Evolutionary conservation across 768 basidiomycete genomes (phyloP), one percentile per base, ranked within the genome.

Genomic region (Kwoniella bestiolae): DNA sequence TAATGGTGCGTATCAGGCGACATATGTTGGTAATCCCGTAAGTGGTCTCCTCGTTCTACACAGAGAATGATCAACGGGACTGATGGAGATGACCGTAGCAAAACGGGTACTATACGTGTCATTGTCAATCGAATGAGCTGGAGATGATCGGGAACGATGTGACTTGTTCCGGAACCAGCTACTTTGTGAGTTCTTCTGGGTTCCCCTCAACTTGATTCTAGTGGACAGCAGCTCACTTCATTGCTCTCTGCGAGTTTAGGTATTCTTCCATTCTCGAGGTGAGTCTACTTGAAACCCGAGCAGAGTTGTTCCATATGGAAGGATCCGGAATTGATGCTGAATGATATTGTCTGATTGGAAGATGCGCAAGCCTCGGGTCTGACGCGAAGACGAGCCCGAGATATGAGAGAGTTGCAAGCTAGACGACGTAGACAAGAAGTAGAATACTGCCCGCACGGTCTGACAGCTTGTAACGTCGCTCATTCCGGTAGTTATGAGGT

Each of bases 401-500:
- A 41, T 38, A 3, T 41, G 12, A 41, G 38, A 41, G 38, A 41
- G 38, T 0, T 41, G 7, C 38, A 41, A 18, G 38, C 38, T 41
- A 41, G 38, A 14, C 12, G 38, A 16, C 18, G 12, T 4, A 5
- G 11, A 18, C 38, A 18, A 4, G 38, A 41, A 18, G 18, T 41
- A 16, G 38, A 41, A 18, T 41, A 41, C 18, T 41, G 38, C 18
- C 38, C 38, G 18, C 5, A 41, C 18, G 38, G 38, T 14, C 38
- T 41, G 38, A 41, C 38, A 41, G 38, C 38, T 11, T 41, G 38
- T 5, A 41, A 41, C 8, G 14, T 41, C 3, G 38, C 12, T 16
- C 3, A 23, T 2, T 31, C 12, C 8, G 59, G 45, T 26, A 50
- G 34, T 23, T 63, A 63, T 12, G 61, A 63, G 29, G 61, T 63